Conservation (phyloP, 164 flowering plant genomes). For the Cinnamomum micranthum region DNA sequence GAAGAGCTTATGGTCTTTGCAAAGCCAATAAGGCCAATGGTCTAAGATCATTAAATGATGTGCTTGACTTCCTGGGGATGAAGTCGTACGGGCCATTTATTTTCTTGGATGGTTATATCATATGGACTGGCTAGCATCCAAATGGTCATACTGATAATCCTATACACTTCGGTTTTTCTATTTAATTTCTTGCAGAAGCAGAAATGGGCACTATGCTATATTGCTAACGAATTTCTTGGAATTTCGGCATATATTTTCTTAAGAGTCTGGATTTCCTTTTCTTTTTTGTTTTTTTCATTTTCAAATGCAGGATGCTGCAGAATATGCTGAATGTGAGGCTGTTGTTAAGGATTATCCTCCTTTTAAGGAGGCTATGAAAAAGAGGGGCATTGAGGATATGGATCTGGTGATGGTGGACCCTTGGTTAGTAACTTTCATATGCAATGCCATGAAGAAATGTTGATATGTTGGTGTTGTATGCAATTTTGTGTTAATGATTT, state of each 20-base stretch:
- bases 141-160: not conserved
- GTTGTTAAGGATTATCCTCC: slow-evolving; percentile 80
- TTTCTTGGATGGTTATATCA: not conserved
- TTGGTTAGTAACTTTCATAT: slow-evolving; percentile 45
- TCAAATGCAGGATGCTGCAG: slow-evolving; percentile 68
- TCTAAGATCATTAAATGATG: too few relatives aligned
- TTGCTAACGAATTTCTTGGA: not conserved
- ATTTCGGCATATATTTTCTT: not conserved
- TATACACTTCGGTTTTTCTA: not conserved
- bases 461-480: not conserved
- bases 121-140: not conserved
- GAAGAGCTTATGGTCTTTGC: not conserved
- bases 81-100: too few relatives aligned
- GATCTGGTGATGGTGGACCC: slow-evolving; percentile 96
- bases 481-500: not conserved
- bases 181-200: too few relatives aligned
- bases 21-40: not conserved
- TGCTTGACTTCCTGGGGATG: too few relatives aligned
- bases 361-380: slow-evolving; percentile 86
- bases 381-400: slow-evolving; percentile 93
- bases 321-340: slow-evolving; percentile 97
- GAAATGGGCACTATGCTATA: too few relatives aligned
- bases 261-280: not conserved
- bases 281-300: not conserved
- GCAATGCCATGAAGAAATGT: not conserved